Base-by-base conservation (phyloP, 1,284 basidiomycete species). In the Cryptococcus neoformans region DNA sequence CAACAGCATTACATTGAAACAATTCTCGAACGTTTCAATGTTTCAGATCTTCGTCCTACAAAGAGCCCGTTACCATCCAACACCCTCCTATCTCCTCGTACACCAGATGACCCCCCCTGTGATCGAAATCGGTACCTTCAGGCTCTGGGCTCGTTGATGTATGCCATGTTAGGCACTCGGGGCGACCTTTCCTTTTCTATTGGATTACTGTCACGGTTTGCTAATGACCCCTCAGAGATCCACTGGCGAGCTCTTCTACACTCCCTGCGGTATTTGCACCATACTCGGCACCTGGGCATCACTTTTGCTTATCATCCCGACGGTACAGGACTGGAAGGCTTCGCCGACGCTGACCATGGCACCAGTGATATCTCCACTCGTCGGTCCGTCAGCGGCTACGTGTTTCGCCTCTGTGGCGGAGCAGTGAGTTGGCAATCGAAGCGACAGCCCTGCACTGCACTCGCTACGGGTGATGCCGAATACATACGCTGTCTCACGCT, bases 231-330 rank as follows among this genome's bases (percentile, higher is more conserved):
- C n/a, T 51, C 56, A 0, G 17, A 28, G 1, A 4, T 47, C 0
- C 81, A 83, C 60, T 81, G 77, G 76, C 67, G 68, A 1, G 76
- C 78, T 0, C 75, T 76, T 0, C 75, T 79, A 12, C 70, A 71
- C 4, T 69, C 81, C 5, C 64, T 82, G 0, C 68, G 70, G 0
- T 83, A 83, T 60, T 72, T 83, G 1, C 73, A 76, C n/a, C 76
- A 77, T 3, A 81, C 81, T 0, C 47, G 60, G 6, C 45, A 68
- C 12, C 50, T 74, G 10, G 63, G 66, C 40, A 68, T 81, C 16
- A 55, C 59, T 14, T 68, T 78, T 3, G 17, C 12, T 12, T 16
- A 28, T 9, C 7, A 44, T 12, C 72, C 74, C 3, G 16, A 51
- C 6, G 45, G 44, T n/a, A 45, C 40, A 2, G 44, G 28, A 34